Evolutionary conservation across 2,329 filamentous ascomycete genomes (phyloP), one percentile per base, ranked within the genome.

Genomic region (Emmonsiellopsis sp.): DNA sequence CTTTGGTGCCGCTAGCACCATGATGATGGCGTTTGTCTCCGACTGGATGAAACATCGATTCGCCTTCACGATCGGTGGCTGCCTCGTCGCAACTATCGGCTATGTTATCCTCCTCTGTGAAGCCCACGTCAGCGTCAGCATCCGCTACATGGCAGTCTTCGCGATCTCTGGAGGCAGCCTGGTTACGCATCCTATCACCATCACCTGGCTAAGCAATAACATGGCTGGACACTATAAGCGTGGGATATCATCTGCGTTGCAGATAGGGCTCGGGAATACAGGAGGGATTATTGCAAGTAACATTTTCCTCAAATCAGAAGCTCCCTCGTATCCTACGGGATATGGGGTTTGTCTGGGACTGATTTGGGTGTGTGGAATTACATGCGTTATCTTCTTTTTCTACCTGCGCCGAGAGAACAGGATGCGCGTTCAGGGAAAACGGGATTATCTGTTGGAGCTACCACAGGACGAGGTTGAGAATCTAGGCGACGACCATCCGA

Each of bases 1-100:
- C 62, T 77, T 81, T 0, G 85, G 87, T 11, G 82, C 85, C 48
- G 79, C 81, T 3, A 62, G 82, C 1, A 75, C 80, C 2, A 69
- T 85, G 0, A 48, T 75, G 1, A 71, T 70, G 31, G 76, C 79
- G 0, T 75, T 72, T 59, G 59, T 70, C 6, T 79, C 78, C 1
- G 80, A 83, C 58, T 65, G 71, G 0, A 63, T 76, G 3, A 74
- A 71, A 42, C 75, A 77, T 55, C 76, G 80, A 0, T 82, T 76
- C 55, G 68, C 68, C 9, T 83, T 82, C 67, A 76, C 77, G 37
- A 71, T 83, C 11, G 59, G 67, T 2, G 78, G 78, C 8, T 73
- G 76, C 48, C 56, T 67, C 21, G 68, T 82, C 49, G 73, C 77
- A 9, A 75, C 75, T 0, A 64, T 77, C 32, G 81, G 81, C 10